Percentiles rank a stretch among this genome's conserved stretches.
Evolutionary conservation across 257 asterid species (phyloP).

Genomic region (Lithospermum erythrorhizon): DNA sequence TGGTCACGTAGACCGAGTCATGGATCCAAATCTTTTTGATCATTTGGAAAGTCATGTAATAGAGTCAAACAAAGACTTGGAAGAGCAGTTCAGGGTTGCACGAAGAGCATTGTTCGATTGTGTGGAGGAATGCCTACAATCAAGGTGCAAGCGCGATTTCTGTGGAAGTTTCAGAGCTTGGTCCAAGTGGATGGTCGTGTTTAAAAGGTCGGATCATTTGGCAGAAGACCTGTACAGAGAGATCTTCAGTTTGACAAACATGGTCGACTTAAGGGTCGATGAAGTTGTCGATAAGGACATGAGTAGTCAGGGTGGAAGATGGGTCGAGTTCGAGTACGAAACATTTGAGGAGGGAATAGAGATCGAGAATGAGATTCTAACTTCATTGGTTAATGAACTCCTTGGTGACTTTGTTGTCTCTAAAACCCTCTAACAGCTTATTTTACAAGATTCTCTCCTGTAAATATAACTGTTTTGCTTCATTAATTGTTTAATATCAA

Average conservation of each 20-base stretch:
- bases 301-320: constrained; percentile 73
- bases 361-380: constrained; percentile 58
- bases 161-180: constrained; percentile 42
- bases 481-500: too few relatives aligned
- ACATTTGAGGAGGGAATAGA: constrained; percentile 76
- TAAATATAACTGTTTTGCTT: too few relatives aligned
- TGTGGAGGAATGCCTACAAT: constrained; percentile 52
- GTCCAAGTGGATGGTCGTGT: constrained; percentile 37
- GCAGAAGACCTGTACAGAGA: constrained; percentile 74
- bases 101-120: constrained; percentile 62
- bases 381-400: constrained; percentile 61
- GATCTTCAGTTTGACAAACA: constrained; percentile 50
- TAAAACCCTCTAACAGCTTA: constrained; percentile 1
- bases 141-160: constrained; percentile 25
- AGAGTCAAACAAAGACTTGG: constrained; percentile 26
- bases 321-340: constrained; percentile 71
- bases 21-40: constrained; percentile 44
- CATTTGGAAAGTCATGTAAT: constrained; percentile 45
- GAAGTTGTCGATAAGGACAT: constrained; percentile 87
- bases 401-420: constrained; percentile 38
- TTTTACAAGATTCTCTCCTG: neutral
- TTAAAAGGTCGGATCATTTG: constrained; percentile 40
- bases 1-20: constrained; percentile 44
- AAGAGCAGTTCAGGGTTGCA: constrained; percentile 34
- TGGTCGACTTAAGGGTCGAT: constrained; percentile 75